These are phyloP conservation scores for Cyberlindnera euphorbiae DNA, from an alignment of 805 yeast genomes.

Conservation along the genomic window DNA sequence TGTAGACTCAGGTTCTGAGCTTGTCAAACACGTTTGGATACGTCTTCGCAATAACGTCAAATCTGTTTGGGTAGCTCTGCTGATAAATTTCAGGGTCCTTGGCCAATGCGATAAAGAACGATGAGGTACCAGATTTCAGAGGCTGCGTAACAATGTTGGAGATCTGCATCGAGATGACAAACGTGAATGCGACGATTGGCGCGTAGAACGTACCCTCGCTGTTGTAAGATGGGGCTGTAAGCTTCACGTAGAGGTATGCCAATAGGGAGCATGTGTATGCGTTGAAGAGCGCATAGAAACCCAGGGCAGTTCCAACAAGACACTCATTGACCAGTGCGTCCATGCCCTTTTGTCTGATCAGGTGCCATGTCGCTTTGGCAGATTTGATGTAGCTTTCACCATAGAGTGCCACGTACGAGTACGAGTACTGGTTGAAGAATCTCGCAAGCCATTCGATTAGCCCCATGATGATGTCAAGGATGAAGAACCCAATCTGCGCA, in stretches of 20 bases:
- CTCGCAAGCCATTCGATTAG: slow-evolving; percentile 74
- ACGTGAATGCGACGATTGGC: slow-evolving; percentile 68
- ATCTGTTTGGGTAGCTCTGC: slow-evolving; percentile 63
- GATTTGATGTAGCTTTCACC: slow-evolving; percentile 73
- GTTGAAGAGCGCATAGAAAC: slow-evolving; percentile 69
- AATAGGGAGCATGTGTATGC: slow-evolving; percentile 62
- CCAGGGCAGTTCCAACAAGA: slow-evolving; percentile 70
- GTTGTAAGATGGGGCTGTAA: slow-evolving; percentile 66
- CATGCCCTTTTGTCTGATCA: slow-evolving; percentile 74
- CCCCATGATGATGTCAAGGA: slow-evolving; percentile 56
- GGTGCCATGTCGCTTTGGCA: slow-evolving; percentile 77
- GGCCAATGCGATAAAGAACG: slow-evolving; percentile 79
- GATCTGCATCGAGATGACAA: slow-evolving; percentile 72
- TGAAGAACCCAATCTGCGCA: slow-evolving; percentile 47
- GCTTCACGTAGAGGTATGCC: slow-evolving; percentile 59
- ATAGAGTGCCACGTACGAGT: slow-evolving; percentile 80
- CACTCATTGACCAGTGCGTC: slow-evolving; percentile 84
- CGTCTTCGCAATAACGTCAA: slow-evolving; percentile 56
- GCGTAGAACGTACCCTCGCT: slow-evolving; percentile 57
- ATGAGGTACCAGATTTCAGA: slow-evolving; percentile 75
- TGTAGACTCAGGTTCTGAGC: slow-evolving; percentile 28
- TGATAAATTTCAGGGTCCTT: slow-evolving; percentile 81
- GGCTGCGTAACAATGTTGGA: slow-evolving; percentile 68
- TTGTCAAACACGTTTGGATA: slow-evolving; percentile 68
- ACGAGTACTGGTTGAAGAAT: slow-evolving; percentile 89